Percentiles rank a stretch among this genome's conserved stretches.
phyloP scores from a whole-genome alignment of 805 yeast genomes.

The Hermanozyma aechmeae region DNA sequence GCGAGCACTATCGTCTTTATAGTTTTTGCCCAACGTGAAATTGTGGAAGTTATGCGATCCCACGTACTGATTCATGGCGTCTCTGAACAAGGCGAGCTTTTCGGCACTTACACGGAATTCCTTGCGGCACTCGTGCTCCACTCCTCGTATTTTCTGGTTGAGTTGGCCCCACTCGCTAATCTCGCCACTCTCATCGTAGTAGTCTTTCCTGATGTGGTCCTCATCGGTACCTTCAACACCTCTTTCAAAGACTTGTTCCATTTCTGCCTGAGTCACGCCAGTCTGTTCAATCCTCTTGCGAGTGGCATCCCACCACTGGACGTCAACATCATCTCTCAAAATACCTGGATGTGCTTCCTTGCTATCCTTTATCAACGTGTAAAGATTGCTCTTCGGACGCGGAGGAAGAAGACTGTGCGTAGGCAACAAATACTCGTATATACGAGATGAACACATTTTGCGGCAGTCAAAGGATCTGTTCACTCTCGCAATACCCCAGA shows the following conservation, averaged over 20 bases:
- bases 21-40: conserved; percentile 73
- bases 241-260: conserved; percentile 10
- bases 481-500: conserved; percentile 89
- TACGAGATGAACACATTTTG: conserved; percentile 90
- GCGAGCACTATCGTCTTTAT: conserved; percentile 75
- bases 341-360: conserved; percentile 48
- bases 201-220: conserved; percentile 20
- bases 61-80: conserved; percentile 61
- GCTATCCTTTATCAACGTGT: conserved; percentile 47
- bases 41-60: conserved; percentile 93
- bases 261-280: conserved; percentile 6
- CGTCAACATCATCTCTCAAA: conserved; percentile 57
- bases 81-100: conserved; percentile 54
- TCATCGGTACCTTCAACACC: conserved; percentile 17
- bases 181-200: conserved; percentile 24
- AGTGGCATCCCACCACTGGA: conserved; percentile 48
- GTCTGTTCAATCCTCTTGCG: conserved; percentile 16
- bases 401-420: conserved; percentile 88
- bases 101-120: conserved; percentile 55
- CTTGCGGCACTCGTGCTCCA: conserved; percentile 63
- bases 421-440: conserved; percentile 90
- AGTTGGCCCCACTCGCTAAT: conserved; percentile 29
- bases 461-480: conserved; percentile 91
- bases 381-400: conserved; percentile 63
- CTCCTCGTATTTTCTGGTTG: conserved; percentile 43